Evolutionary conservation across 331 rosid genomes (phyloP), one percentile per base, ranked within the genome.

Genomic region (Phaseolus coccineus): DNA sequence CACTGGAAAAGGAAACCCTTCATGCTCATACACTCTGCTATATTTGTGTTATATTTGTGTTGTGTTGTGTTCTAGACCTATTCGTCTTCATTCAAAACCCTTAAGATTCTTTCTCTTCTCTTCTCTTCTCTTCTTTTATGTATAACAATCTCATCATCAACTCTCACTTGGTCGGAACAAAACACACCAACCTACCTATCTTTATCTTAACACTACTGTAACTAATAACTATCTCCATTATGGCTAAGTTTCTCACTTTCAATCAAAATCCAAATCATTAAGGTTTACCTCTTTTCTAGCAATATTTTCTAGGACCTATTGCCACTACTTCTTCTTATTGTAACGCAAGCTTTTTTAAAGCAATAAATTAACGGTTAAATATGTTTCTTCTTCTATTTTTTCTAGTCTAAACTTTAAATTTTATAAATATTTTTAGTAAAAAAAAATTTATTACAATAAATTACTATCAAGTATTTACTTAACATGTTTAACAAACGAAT

Each of bases 91-190:
- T 56, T 84, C 68, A 50, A 57, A 56, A 35, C 67, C 67, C 55
- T 46, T 16, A 81, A 84, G 72, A 88, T 84, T 89, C 77, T 27
- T 53, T 78, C 2, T 46, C 11, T 42, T 42, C 12, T 42, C 2
- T 8, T 42, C 31, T 28, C 31, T 28, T 28, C 31, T 47, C 14
- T 46, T 46, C 15, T 46, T 3, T 3, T 46, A 2, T 39, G 71
- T 73, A 63, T 83, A 64, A 67, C 16, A 30, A 30, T 7, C 3
- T 59, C 22, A 47, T 80, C 82, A 82, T 80, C 89, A 85, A 80
- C 84, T 81, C 87, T 84, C n/a, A 83, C 69, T 76, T 82, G 92
- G 97, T 89, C 95, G 92, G 91, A 86, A 88, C 71, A 89, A 87
- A 89, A 84, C 97, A 90, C 89, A 82, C 90, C 88, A 87, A 69